These are phyloP conservation scores for Urostyla sp. DNA, from an alignment of 73 alveolate species.

Conservation along the genomic window DNA sequence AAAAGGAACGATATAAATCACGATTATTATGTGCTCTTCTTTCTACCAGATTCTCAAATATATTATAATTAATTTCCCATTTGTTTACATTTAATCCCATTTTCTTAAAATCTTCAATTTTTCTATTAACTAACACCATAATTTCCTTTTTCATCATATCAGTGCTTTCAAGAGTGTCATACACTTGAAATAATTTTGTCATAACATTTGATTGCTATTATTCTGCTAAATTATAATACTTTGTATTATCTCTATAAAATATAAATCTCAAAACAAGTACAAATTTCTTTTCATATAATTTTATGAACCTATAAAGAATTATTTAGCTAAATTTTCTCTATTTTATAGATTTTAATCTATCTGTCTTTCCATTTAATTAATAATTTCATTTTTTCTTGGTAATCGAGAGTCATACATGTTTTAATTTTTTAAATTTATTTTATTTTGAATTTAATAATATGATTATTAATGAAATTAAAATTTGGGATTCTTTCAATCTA, in stretches of 20 bases:
- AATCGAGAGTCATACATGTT: constrained; percentile 34
- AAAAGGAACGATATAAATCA: constrained; percentile 41
- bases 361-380: constrained; percentile 29
- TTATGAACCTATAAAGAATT: constrained; percentile 56
- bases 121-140: constrained; percentile 3
- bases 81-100: constrained; percentile 10
- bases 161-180: constrained; percentile 56
- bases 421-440: background rate
- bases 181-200: constrained; percentile 12
- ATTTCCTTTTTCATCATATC: constrained; percentile 42
- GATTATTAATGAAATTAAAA: background rate
- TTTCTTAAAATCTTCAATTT: constrained; percentile 22
- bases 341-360: background rate
- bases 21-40: constrained; percentile 55
- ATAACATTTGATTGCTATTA: constrained; percentile 10
- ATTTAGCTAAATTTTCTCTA: background rate
- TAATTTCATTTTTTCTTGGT: constrained; percentile 17
- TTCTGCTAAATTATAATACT: constrained; percentile 17
- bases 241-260: constrained; percentile 4
- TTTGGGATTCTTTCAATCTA: background rate
- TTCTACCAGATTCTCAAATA: constrained; percentile 58
- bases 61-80: constrained; percentile 49
- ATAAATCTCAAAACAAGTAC: background rate
- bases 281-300: constrained; percentile 25
- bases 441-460: background rate